These are phyloP conservation scores for Hordeum pubiflorum DNA, from an alignment of 202 grass and related monocot genomes.

Conservation along the genomic window DNA sequence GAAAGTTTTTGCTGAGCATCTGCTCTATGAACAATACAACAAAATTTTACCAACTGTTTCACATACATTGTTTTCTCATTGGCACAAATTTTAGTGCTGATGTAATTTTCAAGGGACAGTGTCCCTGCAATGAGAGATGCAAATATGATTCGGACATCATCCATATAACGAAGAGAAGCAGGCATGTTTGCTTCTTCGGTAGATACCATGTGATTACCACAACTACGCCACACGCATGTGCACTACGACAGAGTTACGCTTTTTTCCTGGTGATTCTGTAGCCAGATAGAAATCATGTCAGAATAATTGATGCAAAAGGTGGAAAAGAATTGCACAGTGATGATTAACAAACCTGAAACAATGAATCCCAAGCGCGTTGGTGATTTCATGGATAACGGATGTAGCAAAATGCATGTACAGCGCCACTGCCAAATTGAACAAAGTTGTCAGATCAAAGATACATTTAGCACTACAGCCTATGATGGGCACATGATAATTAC, in stretches of 20 bases:
- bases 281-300: conserved; percentile 1
- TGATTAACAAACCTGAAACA: conserved; percentile 69
- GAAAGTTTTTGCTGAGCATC: conserved; percentile 10
- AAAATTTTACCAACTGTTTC: conserved; percentile 20
- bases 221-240: neutral
- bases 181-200: neutral
- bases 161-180: neutral
- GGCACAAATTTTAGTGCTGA: neutral
- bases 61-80: conserved; percentile 15
- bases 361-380: conserved; percentile 81
- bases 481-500: neutral
- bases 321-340: neutral
- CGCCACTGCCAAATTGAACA: conserved; percentile 49
- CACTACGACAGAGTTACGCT: conserved; percentile 38
- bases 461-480: neutral
- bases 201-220: conserved; percentile 4
- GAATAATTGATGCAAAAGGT: conserved; percentile 3
- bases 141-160: neutral
- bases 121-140: neutral
- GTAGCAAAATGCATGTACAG: conserved; percentile 95
- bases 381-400: conserved; percentile 95
- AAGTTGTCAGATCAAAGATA: neutral
- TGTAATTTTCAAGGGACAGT: neutral
- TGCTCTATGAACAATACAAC: conserved; percentile 23
- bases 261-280: conserved; percentile 93